Evolutionary conservation across 306 rosid species (phyloP).

Genomic region (Canavalia ensiformis): DNA sequence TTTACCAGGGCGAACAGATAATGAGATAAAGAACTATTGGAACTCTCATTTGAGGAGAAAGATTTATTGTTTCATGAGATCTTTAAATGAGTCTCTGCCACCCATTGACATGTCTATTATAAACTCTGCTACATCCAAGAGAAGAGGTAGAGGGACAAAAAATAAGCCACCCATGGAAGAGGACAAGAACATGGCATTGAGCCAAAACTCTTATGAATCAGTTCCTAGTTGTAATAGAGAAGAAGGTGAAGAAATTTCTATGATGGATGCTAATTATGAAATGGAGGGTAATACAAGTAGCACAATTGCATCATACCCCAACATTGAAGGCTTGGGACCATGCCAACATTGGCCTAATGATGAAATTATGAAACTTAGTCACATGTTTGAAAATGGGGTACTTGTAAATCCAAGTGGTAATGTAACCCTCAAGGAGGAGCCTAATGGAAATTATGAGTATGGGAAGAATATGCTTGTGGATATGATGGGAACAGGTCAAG

Average conservation of each 20-base stretch:
- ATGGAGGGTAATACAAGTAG: not conserved
- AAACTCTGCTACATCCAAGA: conserved; percentile 44
- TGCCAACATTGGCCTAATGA: conserved; percentile 53
- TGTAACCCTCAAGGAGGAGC: conserved; percentile 35
- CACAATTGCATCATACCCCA: conserved; percentile 16
- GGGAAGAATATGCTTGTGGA: conserved; percentile 20
- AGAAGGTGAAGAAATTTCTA: conserved; percentile 44
- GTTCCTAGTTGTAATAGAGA: not conserved
- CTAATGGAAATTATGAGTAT: not conserved
- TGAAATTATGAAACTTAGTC: conserved; percentile 52
- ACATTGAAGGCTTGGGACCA: conserved; percentile 55
- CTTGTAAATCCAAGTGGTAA: conserved; percentile 31
- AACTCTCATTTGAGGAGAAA: conserved; percentile 85
- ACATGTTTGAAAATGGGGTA: conserved; percentile 47
- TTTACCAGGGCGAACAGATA: conserved; percentile 87
- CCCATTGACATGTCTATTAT: conserved; percentile 44
- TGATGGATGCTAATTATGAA: conserved; percentile 30
- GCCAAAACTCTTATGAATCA: conserved; percentile 43
- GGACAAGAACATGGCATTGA: conserved; percentile 28
- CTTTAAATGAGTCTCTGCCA: conserved; percentile 50
- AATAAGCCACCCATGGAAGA: conserved; percentile 42
- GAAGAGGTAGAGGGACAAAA: conserved; percentile 41
- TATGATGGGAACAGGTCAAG: conserved; percentile 35
- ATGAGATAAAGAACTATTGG: conserved; percentile 90
- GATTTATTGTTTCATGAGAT: conserved; percentile 65